Evolutionary conservation across 768 basidiomycete species (phyloP).

Genomic region (Lactarius hatsudake): DNA sequence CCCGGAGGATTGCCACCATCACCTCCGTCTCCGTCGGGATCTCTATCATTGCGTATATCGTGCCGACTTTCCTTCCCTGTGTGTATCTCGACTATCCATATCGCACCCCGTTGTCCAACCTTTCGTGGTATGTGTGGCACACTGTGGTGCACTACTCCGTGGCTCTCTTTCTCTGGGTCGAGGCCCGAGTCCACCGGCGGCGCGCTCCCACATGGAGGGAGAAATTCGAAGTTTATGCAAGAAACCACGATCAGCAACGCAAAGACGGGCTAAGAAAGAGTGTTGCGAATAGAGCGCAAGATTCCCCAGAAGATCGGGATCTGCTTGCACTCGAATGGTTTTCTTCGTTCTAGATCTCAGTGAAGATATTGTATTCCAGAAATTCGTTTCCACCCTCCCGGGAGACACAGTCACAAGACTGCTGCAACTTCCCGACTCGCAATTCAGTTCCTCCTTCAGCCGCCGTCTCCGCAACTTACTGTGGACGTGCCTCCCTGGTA

Average conservation of each 20-base stretch:
- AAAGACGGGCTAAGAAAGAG: not conserved
- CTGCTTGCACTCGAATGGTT: not conserved
- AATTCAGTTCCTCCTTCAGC: not conserved
- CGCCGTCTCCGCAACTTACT: not conserved
- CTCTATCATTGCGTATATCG: constrained; percentile 2
- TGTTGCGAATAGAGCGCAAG: not conserved
- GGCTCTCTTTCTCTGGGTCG: not conserved
- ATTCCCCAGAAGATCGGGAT: not conserved
- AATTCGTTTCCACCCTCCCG: not conserved
- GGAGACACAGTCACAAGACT: not conserved
- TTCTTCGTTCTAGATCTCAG: not conserved
- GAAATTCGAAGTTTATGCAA: not conserved
- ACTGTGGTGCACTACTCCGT: not conserved
- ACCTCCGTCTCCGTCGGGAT: not conserved
- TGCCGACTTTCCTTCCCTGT: constrained; percentile 8
- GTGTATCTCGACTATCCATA: constrained; percentile 9
- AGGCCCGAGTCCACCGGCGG: not conserved
- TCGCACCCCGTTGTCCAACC: constrained; percentile 19
- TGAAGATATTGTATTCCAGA: not conserved
- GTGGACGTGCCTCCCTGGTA: not conserved
- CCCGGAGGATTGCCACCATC: constrained; percentile 5
- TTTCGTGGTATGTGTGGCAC: constrained; percentile 10
- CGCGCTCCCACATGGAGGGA: not conserved
- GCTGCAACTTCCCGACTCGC: not conserved
- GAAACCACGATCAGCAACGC: not conserved